These are phyloP conservation scores for Xylaria sp. DNA, from an alignment of 2,329 filamentous ascomycete genomes.

Conservation along the genomic window DNA sequence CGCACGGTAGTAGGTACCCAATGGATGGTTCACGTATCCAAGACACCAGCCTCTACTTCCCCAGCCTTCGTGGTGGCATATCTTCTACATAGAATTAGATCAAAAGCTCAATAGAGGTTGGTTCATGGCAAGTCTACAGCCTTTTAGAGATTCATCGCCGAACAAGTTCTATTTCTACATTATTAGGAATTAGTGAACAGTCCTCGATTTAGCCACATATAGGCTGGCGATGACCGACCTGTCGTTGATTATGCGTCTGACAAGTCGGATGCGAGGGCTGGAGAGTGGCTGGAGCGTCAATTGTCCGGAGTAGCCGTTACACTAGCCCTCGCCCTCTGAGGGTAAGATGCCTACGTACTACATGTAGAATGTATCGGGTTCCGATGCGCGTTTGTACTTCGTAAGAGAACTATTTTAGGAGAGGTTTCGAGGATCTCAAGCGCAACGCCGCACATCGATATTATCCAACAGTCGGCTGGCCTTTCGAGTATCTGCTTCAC, in stretches of 20 bases:
- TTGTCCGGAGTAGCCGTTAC: conserved; percentile 21
- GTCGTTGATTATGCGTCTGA: conserved; percentile 10
- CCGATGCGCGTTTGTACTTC: conserved; percentile 12
- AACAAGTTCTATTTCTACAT: not conserved
- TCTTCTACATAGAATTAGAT: not conserved
- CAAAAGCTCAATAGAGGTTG: conserved; percentile 1
- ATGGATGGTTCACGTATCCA: conserved; percentile 21
- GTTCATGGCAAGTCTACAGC: not conserved
- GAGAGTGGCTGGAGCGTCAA: conserved; percentile 19
- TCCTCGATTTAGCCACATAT: conserved; percentile 10
- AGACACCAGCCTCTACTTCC: conserved; percentile 17
- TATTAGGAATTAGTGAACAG: not conserved
- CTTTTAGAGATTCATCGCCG: not conserved
- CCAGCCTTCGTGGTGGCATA: not conserved
- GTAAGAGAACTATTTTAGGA: conserved; percentile 30
- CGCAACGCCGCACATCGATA: conserved; percentile 12
- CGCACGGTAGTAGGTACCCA: conserved; percentile 13
- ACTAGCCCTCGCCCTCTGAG: not conserved
- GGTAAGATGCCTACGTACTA: not conserved
- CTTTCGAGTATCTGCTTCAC: conserved; percentile 2
- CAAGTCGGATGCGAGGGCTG: conserved; percentile 3
- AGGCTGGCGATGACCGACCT: conserved; percentile 13
- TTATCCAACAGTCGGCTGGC: conserved; percentile 4
- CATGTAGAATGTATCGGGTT: conserved; percentile 17
- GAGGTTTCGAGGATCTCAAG: conserved; percentile 6